Evolutionary conservation across 129 eudicot genomes (phyloP), one percentile per base, ranked within the genome.

Genomic region (Lonicera japonica): DNA sequence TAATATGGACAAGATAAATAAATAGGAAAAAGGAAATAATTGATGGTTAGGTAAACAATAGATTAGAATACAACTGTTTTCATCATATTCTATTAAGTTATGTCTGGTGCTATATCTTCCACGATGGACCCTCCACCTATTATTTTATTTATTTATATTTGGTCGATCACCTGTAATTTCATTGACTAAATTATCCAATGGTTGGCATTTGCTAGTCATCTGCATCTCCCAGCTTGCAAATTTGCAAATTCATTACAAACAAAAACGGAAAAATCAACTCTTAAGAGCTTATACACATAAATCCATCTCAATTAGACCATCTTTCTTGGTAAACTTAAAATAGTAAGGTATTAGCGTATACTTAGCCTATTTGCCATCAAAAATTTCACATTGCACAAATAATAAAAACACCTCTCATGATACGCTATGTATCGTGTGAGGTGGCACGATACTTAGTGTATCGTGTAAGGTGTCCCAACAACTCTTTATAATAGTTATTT

Each of bases 31-130:
- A 1, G n/a, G 13, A 34, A 58, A 58, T 58, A 16, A 58, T 29
- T 58, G 63, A 58, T 34, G 43, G 63, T 58, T 54, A 25, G 45
- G 63, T 58, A 36, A 58, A 58, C 63, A 58, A 24, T 8, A 58
- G 21, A 58, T 58, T 58, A 58, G 63, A 25, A 56, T 11, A 29
- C 36, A 29, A 29, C 36, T 29, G 4, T 21, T 5, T 21, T 5
- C 60, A 23, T 25, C 15, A n/a, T 56, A 8, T 21, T 22, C 1
- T 10, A 13, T 22, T 54, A 54, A 21, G 14, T 23, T 1, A n/a
- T 24, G 10, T 24, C 17, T 23, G 60, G 60, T 14, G 25, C 38
- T 12, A 18, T 56, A 21, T 56, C 21, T 56, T 56, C 39, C 60
- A 56, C 18, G 8, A 56, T 56, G 25, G 25, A 56, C 17, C 39